A percentile compares a stretch with the other conserved stretches of the same genome.
phyloP scores from a whole-genome alignment of 2,329 filamentous ascomycete species.

The Calonectria leucothoes region DNA sequence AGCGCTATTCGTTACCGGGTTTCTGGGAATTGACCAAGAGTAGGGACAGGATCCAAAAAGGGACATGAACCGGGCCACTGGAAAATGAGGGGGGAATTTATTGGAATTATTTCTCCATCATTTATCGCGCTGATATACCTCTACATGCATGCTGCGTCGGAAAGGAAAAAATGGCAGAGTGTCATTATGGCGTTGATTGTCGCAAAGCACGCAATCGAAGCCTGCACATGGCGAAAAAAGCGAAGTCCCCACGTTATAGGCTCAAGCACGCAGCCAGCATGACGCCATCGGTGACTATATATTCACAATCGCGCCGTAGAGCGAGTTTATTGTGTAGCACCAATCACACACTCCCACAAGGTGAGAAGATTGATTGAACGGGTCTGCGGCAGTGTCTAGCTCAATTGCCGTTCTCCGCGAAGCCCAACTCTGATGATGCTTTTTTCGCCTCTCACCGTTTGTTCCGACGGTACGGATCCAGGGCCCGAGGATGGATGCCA shows the following conservation, averaged over 20 bases:
- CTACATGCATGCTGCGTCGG: background rate
- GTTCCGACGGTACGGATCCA: background rate
- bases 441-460: background rate
- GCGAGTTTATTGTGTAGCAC: constrained; percentile 7
- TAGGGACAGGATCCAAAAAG: background rate
- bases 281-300: constrained; percentile 9
- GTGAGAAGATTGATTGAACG: background rate
- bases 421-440: background rate
- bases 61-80: background rate
- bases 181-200: background rate
- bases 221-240: constrained; percentile 7
- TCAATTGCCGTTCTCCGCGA: background rate
- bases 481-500: background rate
- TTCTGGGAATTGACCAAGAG: background rate
- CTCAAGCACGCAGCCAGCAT: constrained; percentile 6
- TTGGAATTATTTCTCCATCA: background rate
- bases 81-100: background rate
- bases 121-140: background rate
- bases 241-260: constrained; percentile 7
- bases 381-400: background rate
- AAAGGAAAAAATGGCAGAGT: background rate
- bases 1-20: background rate
- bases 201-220: constrained; percentile 20
- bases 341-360: background rate
- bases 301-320: background rate